phyloP scores from a whole-genome alignment of 257 asterid genomes.

The Solanum acaule region DNA sequence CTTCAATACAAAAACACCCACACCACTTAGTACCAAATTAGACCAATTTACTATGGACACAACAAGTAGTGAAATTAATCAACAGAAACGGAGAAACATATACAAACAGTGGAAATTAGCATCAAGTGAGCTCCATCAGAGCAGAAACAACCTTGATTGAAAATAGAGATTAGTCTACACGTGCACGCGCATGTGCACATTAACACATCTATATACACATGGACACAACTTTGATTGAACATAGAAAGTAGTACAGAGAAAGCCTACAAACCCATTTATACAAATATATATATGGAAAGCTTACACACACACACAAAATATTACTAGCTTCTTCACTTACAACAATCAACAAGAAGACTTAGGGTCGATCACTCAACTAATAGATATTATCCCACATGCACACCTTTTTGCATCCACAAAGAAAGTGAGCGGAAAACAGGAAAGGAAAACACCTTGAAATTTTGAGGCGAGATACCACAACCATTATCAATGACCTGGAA shows the following conservation, averaged over 20 bases:
- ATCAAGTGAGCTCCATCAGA: neutral
- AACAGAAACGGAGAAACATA: neutral
- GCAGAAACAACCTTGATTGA: too few species aligned
- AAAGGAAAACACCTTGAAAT: slow-evolving; percentile 47
- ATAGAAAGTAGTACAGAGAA: neutral
- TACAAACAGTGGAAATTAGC: neutral
- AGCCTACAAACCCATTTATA: neutral
- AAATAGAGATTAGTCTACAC: neutral
- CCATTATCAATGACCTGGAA: slow-evolving; percentile 93
- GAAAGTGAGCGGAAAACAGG: neutral
- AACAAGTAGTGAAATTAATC: too few species aligned
- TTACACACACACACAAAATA: neutral
- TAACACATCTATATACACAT: neutral
- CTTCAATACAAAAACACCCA: slow-evolving; percentile 19
- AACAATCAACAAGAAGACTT: neutral
- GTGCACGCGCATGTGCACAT: neutral
- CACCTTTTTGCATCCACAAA: neutral
- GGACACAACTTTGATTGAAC: neutral
- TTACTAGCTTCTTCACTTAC: neutral
- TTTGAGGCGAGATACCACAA: slow-evolving; percentile 71
- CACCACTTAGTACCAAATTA: neutral
- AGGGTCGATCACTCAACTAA: neutral
- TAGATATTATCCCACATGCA: neutral
- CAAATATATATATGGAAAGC: neutral
- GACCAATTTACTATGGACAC: neutral